phyloP scores from a whole-genome alignment of 108 stramenopile genomes.

The Discostella stelligeroides region DNA sequence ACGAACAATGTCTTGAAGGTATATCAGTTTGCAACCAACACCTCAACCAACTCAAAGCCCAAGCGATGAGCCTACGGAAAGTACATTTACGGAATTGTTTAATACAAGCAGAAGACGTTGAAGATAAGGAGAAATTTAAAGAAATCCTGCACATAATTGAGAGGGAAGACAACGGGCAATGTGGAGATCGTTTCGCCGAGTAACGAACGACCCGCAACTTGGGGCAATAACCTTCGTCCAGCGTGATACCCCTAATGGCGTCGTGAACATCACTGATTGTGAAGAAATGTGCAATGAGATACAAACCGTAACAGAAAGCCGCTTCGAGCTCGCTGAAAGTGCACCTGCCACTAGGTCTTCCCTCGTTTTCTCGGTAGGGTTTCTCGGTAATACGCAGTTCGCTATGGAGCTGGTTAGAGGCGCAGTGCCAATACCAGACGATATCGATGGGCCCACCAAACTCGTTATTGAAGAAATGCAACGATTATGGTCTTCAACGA shows the following conservation, averaged over 20 bases:
- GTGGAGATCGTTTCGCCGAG: too few relatives aligned
- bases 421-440: too few relatives aligned
- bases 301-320: neutral
- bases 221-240: too few relatives aligned
- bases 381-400: constrained; percentile 5
- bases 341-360: neutral
- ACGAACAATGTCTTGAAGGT: neutral
- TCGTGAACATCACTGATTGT: too few relatives aligned
- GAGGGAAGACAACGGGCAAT: neutral
- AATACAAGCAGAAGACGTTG: neutral
- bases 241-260: too few relatives aligned
- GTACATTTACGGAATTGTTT: neutral
- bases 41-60: neutral
- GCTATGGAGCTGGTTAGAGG: constrained; percentile 2
- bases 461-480: too few relatives aligned
- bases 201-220: too few relatives aligned
- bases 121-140: neutral
- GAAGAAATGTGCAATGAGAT: too few relatives aligned
- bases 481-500: neutral
- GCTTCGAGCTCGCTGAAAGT: neutral
- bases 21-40: neutral
- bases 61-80: neutral
- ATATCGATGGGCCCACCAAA: too few relatives aligned
- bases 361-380: neutral
- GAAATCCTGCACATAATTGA: neutral